Conservation (phyloP, 208 protist species). For the Giardia muris region DNA sequence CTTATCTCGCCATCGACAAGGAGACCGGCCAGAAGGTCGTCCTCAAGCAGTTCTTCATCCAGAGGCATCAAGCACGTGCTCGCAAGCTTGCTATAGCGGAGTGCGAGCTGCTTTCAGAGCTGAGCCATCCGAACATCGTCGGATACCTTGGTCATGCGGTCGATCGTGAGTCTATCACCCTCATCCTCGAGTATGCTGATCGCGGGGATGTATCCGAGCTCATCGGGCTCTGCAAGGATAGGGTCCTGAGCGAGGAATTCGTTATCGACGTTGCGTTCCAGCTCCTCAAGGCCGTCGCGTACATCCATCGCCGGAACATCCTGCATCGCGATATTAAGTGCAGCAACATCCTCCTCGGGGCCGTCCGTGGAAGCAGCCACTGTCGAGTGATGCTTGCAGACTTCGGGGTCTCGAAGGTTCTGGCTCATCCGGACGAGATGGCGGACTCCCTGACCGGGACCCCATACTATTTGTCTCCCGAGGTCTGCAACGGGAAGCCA, state of each 20-base stretch:
- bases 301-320: constrained; percentile 52
- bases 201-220: constrained; percentile 26
- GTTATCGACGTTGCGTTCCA: constrained; percentile 49
- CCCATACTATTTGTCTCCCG: constrained; percentile 69
- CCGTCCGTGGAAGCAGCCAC: not conserved
- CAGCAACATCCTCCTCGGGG: constrained; percentile 46
- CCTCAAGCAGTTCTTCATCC: constrained; percentile 3
- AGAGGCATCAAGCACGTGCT: not conserved
- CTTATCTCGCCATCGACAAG: constrained; percentile 1
- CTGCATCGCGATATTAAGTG: constrained; percentile 54
- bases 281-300: constrained; percentile 47
- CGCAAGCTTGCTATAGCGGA: not conserved
- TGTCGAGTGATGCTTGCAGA: constrained; percentile 29
- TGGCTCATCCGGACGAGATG: not conserved
- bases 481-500: constrained; percentile 64
- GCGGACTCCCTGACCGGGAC: constrained; percentile 47
- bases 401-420: constrained; percentile 39
- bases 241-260: constrained; percentile 41
- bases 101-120: constrained; percentile 17
- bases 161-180: not conserved
- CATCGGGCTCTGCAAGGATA: constrained; percentile 7
- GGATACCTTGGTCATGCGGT: constrained; percentile 26
- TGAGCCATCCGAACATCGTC: constrained; percentile 37
- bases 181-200: constrained; percentile 40
- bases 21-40: not conserved